Evolutionary conservation across 805 yeast genomes (phyloP).

Genomic region (Suhomyces xylopsoci): DNA sequence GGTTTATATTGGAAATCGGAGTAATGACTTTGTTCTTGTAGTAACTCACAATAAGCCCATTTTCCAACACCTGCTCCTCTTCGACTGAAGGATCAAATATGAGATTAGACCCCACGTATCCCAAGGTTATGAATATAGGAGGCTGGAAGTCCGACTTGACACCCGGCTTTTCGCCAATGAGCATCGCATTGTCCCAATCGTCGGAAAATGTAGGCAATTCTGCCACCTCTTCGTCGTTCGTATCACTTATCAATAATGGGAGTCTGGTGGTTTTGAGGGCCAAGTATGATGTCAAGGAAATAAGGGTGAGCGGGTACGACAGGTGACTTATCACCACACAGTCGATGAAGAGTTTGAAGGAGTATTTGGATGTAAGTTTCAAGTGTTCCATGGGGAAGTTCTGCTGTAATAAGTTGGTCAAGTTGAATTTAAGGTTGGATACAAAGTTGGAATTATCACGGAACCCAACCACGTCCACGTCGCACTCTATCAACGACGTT

Average conservation of each 20-base stretch:
- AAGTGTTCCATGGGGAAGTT: constrained; percentile 54
- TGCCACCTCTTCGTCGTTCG: constrained; percentile 66
- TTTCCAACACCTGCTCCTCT: constrained; percentile 85
- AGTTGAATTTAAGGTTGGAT: constrained; percentile 56
- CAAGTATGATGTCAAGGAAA: constrained; percentile 75
- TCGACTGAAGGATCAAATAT: constrained; percentile 84
- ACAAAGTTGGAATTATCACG: constrained; percentile 77
- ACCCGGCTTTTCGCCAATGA: constrained; percentile 31
- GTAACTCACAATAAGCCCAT: constrained; percentile 76
- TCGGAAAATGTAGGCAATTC: constrained; percentile 91
- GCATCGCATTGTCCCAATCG: constrained; percentile 66
- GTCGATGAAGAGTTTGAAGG: constrained; percentile 76
- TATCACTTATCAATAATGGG: constrained; percentile 68
- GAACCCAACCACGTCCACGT: constrained; percentile 75
- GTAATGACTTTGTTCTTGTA: constrained; percentile 63
- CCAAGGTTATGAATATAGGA: constrained; percentile 74
- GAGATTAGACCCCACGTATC: constrained; percentile 65
- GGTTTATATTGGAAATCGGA: constrained; percentile 68
- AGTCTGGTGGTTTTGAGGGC: constrained; percentile 77
- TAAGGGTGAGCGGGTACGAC: constrained; percentile 76
- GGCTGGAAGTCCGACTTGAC: constrained; percentile 46
- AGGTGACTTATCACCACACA: constrained; percentile 72
- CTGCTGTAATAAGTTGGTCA: constrained; percentile 51
- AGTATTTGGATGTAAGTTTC: constrained; percentile 67
- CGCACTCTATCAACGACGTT: constrained; percentile 61